These are phyloP conservation scores for Colletotrichum tropicicola DNA, from an alignment of 2,329 filamentous ascomycete genomes.

Conservation along the genomic window DNA sequence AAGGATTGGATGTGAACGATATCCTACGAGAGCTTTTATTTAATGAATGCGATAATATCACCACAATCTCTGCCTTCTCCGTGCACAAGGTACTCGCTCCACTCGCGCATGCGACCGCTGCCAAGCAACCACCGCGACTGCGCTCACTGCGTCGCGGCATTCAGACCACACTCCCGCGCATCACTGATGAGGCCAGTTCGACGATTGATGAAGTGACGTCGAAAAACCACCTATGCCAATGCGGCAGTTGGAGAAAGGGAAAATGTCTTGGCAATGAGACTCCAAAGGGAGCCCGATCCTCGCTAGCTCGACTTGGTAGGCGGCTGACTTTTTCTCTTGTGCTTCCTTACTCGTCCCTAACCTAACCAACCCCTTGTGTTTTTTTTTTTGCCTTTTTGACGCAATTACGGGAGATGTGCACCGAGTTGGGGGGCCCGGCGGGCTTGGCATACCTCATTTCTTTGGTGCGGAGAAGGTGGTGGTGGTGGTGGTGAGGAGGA, in stretches of 20 bases:
- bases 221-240: neutral
- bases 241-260: neutral
- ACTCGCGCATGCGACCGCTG: no score
- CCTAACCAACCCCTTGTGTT: neutral
- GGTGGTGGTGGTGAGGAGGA: neutral
- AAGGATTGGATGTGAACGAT: neutral
- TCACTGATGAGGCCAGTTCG: neutral
- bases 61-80: accelerated
- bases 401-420: slow-evolving; percentile 8
- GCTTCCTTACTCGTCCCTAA: no score
- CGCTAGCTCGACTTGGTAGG: no score
- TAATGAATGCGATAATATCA: neutral
- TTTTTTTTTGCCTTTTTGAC: neutral
- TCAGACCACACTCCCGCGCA: no score
- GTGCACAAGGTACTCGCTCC: no score
- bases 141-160: neutral
- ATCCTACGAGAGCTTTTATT: neutral
- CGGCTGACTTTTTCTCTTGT: no score
- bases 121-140: neutral
- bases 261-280: neutral
- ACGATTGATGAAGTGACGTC: neutral
- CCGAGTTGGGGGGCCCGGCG: neutral
- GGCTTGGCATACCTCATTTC: neutral
- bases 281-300: no score
- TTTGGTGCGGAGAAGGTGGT: neutral